A percentile compares a stretch with the other conserved stretches of the same genome.
Conservation (phyloP, 2,329 filamentous ascomycete genomes). For the Bisporella sp. region DNA sequence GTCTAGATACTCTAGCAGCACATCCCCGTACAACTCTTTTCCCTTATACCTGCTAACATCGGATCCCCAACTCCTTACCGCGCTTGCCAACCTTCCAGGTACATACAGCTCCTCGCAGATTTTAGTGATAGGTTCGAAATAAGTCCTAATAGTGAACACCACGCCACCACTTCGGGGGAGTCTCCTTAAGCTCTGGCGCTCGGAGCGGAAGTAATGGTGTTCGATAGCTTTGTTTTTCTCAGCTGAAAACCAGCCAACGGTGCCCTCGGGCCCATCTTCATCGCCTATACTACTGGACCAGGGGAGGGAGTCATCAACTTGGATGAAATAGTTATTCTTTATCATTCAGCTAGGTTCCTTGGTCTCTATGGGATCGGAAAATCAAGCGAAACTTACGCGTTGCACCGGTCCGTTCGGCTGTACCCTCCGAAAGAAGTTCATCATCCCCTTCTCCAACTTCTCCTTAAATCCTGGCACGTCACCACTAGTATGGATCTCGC, state of each 20-base stretch:
- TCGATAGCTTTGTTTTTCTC: conserved; percentile 66
- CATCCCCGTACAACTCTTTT: conserved; percentile 62
- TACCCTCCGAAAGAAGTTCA: conserved; percentile 70
- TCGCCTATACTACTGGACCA: conserved; percentile 72
- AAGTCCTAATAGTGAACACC: conserved; percentile 59
- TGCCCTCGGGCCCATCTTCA: conserved; percentile 52
- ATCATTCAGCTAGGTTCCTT: conserved; percentile 18
- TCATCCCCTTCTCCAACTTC: conserved; percentile 72
- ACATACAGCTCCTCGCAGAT: conserved; percentile 63
- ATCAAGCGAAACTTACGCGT: conserved; percentile 20
- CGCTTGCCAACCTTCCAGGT: conserved; percentile 69
- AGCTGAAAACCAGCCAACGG: conserved; percentile 66
- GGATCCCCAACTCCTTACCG: conserved; percentile 73
- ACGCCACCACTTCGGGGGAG: conserved; percentile 46
- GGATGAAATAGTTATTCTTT: conserved; percentile 82
- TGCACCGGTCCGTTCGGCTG: conserved; percentile 57
- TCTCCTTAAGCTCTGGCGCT: conserved; percentile 55
- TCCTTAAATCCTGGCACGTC: conserved; percentile 66
- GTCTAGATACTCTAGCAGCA: conserved; percentile 72
- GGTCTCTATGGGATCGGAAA: not conserved
- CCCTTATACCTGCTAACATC: conserved; percentile 76
- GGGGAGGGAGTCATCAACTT: conserved; percentile 70
- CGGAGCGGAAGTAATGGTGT: conserved; percentile 68
- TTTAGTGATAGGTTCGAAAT: conserved; percentile 48
- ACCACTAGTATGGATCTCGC: conserved; percentile 72